phyloP scores from a whole-genome alignment of 306 rosid genomes.

The Oemleria cerasiformis region DNA sequence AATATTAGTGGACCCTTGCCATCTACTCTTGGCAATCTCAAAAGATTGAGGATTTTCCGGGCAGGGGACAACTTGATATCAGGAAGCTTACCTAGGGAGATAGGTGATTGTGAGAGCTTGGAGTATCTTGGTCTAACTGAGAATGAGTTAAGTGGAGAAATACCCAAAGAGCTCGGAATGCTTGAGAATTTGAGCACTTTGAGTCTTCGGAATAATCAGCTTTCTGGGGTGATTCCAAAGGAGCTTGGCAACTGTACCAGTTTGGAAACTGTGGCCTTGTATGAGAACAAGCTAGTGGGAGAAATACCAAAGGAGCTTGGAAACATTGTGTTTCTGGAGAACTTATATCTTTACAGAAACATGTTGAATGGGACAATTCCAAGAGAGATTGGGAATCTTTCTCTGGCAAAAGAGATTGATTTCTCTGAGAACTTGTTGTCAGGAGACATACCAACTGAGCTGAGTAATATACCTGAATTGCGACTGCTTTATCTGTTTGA shows the following conservation, averaged over 20 bases:
- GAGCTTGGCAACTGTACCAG: conserved; percentile 67
- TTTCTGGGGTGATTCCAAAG: conserved; percentile 63
- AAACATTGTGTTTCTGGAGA: conserved; percentile 40
- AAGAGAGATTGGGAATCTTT: conserved; percentile 76
- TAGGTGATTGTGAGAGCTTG: conserved; percentile 55
- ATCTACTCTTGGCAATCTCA: conserved; percentile 58
- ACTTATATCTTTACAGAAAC: conserved; percentile 63
- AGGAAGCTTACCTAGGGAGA: conserved; percentile 65
- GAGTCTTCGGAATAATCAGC: conserved; percentile 48
- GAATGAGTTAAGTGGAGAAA: conserved; percentile 58
- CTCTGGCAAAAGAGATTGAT: conserved; percentile 54
- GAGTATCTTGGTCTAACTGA: conserved; percentile 69
- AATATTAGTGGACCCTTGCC: conserved; percentile 66
- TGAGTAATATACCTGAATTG: conserved; percentile 53
- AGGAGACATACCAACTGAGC: conserved; percentile 66
- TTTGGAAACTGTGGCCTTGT: conserved; percentile 58
- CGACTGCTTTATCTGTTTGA: conserved; percentile 63
- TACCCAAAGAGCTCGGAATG: conserved; percentile 73
- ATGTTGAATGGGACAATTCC: conserved; percentile 74
- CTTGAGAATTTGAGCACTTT: conserved; percentile 46
- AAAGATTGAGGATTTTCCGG: conserved; percentile 47
- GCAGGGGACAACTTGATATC: conserved; percentile 75
- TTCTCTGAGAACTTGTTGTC: conserved; percentile 62
- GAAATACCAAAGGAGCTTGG: conserved; percentile 66
- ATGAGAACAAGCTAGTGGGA: conserved; percentile 61